phyloP scores from a whole-genome alignment of 1,139 yeast species.

The Hansenula sp. region DNA sequence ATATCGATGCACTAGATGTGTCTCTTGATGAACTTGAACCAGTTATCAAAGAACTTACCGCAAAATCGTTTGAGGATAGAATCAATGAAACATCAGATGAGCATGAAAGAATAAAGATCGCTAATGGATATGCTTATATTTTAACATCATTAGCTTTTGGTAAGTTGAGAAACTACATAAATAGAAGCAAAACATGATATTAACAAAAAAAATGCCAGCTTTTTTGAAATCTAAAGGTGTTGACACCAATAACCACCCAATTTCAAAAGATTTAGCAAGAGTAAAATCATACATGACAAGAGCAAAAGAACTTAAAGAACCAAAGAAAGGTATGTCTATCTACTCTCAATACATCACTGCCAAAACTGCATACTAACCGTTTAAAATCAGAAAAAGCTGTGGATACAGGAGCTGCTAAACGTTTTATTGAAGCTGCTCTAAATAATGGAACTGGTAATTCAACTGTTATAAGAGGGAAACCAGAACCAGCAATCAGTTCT shows the following conservation, averaged over 20 bases:
- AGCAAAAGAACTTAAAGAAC: slow-evolving; percentile 41
- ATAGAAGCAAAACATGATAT: no score
- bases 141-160: slow-evolving; percentile 38
- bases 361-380: background rate
- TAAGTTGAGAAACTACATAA: no score
- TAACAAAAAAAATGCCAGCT: no score
- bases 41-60: slow-evolving; percentile 23
- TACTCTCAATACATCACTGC: no score
- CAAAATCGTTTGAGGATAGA: slow-evolving; percentile 25
- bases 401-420: slow-evolving; percentile 34
- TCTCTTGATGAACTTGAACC: slow-evolving; percentile 23
- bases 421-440: slow-evolving; percentile 42
- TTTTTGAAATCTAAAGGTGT: slow-evolving; percentile 60
- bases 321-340: slow-evolving; percentile 11
- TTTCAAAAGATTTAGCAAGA: slow-evolving; percentile 67
- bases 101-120: slow-evolving; percentile 26
- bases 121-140: slow-evolving; percentile 33
- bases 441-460: slow-evolving; percentile 26
- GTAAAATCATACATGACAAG: slow-evolving; percentile 68
- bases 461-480: slow-evolving; percentile 32
- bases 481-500: slow-evolving; percentile 55
- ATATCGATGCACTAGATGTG: slow-evolving; percentile 25
- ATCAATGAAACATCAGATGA: slow-evolving; percentile 23
- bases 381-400: slow-evolving; percentile 3
- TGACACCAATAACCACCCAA: slow-evolving; percentile 54